Evolutionary conservation across 805 yeast species (phyloP).

Genomic region (Pichia sporocuriosa): DNA sequence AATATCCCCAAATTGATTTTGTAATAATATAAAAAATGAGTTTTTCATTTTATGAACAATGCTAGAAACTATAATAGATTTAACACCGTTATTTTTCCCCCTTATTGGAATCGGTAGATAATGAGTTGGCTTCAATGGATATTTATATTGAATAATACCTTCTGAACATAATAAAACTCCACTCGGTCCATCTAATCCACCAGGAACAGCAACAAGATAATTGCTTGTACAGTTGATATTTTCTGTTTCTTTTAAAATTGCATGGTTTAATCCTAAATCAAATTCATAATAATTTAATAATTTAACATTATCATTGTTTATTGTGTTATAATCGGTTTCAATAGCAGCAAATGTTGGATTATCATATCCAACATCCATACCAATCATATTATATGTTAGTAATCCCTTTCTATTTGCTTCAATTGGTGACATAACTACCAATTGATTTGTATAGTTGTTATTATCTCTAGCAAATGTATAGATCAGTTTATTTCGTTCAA

Average conservation of each 20-base stretch:
- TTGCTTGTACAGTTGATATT: slow-evolving; percentile 37
- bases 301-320: slow-evolving; percentile 14
- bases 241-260: slow-evolving; percentile 46
- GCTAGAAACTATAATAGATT: slow-evolving; percentile 42
- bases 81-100: slow-evolving; percentile 1
- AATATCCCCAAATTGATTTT: slow-evolving; percentile 65
- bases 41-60: slow-evolving; percentile 60
- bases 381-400: slow-evolving; percentile 47
- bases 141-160: slow-evolving; percentile 46
- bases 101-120: slow-evolving; percentile 54
- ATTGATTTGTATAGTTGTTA: slow-evolving; percentile 29
- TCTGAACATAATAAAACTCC: slow-evolving; percentile 64
- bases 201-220: slow-evolving; percentile 62
- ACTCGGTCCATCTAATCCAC: slow-evolving; percentile 60
- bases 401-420: slow-evolving; percentile 50
- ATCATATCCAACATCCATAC: slow-evolving; percentile 70
- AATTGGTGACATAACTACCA: slow-evolving; percentile 64
- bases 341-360: slow-evolving; percentile 82
- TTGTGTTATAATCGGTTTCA: slow-evolving; percentile 49
- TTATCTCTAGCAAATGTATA: slow-evolving; percentile 51
- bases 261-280: slow-evolving; percentile 79
- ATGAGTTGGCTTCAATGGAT: slow-evolving; percentile 29
- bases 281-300: slow-evolving; percentile 65
- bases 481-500: slow-evolving; percentile 69
- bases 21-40: slow-evolving; percentile 62